phyloP scores from a whole-genome alignment of 148 eudicot species.

The Amaranthus cruentus region DNA sequence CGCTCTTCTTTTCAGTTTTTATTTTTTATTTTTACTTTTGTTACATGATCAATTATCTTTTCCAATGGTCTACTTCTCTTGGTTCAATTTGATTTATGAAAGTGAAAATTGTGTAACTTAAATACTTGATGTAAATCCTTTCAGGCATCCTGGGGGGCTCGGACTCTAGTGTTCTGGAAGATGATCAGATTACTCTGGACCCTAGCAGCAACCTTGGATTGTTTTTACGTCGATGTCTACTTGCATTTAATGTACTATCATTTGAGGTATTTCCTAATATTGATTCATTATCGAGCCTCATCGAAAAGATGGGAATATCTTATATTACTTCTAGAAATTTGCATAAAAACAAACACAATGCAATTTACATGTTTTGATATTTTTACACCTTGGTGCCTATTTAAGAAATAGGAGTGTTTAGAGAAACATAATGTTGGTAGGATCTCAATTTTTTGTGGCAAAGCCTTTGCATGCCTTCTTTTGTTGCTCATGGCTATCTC shows the following conservation, averaged over 20 bases:
- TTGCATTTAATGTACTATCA: conserved; percentile 64
- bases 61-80: background rate
- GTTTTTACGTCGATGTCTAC: conserved; percentile 74
- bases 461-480: no score
- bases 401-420: no score
- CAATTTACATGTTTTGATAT: no score
- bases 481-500: no score
- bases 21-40: conserved; percentile 1
- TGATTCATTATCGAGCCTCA: background rate
- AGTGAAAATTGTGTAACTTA: background rate
- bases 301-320: background rate
- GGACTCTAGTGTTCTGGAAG: conserved; percentile 63
- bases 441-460: no score
- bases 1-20: background rate
- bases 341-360: background rate
- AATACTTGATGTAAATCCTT: conserved; percentile 8
- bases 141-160: conserved; percentile 68
- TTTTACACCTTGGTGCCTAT: no score
- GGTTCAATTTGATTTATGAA: background rate
- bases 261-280: conserved; percentile 65
- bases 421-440: no score
- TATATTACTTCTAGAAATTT: background rate
- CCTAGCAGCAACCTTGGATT: conserved; percentile 77
- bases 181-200: conserved; percentile 87
- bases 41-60: background rate